Conservation (phyloP, 169 alveolate genomes). For the Eimeria praecox region DNA sequence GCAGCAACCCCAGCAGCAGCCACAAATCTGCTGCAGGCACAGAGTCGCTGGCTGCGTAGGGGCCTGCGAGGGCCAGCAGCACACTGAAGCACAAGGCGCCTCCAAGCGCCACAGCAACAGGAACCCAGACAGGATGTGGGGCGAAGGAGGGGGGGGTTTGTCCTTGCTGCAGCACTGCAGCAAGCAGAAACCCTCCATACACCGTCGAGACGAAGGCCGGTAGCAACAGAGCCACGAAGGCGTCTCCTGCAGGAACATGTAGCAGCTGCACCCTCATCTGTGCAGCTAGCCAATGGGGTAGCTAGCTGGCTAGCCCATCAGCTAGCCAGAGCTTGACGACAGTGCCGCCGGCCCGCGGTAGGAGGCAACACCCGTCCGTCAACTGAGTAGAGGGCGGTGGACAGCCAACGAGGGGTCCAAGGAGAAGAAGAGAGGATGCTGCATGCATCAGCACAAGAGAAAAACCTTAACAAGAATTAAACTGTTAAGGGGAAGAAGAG, state of each 20-base stretch:
- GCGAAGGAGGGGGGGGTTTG: not conserved
- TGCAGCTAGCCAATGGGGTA: not conserved
- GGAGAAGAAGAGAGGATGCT: not conserved
- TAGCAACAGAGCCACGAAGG: slow-evolving; percentile 56
- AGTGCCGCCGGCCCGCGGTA: slow-evolving; percentile 1
- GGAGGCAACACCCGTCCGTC: not conserved
- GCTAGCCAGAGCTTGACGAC: slow-evolving; percentile 12
- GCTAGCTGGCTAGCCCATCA: slow-evolving; percentile 33
- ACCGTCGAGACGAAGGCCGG: slow-evolving; percentile 61
- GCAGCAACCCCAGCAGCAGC: slow-evolving; percentile 45
- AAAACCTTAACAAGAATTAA: not conserved
- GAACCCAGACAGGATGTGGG: not conserved
- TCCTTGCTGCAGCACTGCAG: slow-evolving; percentile 45
- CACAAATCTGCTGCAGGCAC: slow-evolving; percentile 49
- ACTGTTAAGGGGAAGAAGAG: not conserved
- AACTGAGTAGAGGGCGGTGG: not conserved
- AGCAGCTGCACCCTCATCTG: slow-evolving; percentile 69
- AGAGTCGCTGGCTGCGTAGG: not conserved
- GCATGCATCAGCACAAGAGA: not conserved
- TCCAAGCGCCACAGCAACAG: slow-evolving; percentile 23
- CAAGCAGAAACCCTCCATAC: slow-evolving; percentile 50
- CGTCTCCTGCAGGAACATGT: slow-evolving; percentile 66
- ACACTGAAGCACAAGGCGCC: slow-evolving; percentile 53
- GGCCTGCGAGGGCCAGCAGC: slow-evolving; percentile 31
- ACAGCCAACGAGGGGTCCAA: not conserved